Base-by-base conservation (phyloP, 2,329 filamentous ascomycete species). In the Cyclaneusma minus region DNA sequence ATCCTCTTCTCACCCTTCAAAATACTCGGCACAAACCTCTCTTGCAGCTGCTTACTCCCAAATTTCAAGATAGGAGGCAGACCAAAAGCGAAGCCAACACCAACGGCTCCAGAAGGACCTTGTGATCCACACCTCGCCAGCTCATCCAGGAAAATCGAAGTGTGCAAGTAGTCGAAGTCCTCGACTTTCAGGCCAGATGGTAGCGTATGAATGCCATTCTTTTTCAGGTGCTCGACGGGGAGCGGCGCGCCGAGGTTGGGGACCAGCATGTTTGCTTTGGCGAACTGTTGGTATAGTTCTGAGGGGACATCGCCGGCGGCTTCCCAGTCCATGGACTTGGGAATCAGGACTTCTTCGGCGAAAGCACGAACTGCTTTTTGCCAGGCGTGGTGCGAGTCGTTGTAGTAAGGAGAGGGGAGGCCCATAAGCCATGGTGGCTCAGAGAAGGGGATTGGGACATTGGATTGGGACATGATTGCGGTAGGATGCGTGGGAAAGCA, bases 111-210 rank as follows among this genome's bases (percentile, higher is more conserved):
- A 0, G 57, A 42, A 0, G 77, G 77, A 0, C 78, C 77, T 2
- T 58, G 52, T 7, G 81, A 55, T 7, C 78, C 78, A 1, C 60
- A 63, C 9, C 75, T 62, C 10, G 61, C 54, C 64, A 83, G 69
- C 52, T 81, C 78, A 40, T 83, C 76, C 4, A 55, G 52, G 41
- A 74, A 83, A 26, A 84, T 82, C 28, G 71, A 58, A 0, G 62
- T 68, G 43, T 84, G 76, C 7, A 80, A 55, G 36, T 74, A 72
- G 41, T 81, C 76, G 53, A 73, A 84, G 14, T 84, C 73, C 42
- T 83, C 76, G 2, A 84, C 65, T 36, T 68, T 70, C 2, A 75
- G 48, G 1, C 64, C 64, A 2, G 74, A 75, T 0, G 74, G 54
- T 21, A 84, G 66, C 38, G 77, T 64, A 30, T 69, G 53, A 23